Evolutionary conservation across 2,329 filamentous ascomycete species (phyloP).

Genomic region (Botrytis tulipae): DNA sequence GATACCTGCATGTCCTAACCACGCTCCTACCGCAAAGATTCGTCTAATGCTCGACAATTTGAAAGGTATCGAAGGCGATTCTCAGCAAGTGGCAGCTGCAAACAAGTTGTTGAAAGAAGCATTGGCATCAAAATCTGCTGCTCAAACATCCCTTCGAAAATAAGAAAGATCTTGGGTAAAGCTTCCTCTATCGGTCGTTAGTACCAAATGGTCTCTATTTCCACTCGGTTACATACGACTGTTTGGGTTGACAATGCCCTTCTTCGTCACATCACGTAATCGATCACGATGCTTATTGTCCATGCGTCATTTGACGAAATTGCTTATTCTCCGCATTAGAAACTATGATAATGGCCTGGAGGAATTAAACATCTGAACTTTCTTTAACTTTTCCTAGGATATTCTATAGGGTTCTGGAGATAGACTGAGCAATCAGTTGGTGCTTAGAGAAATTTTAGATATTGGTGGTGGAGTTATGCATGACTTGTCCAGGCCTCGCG

Average conservation of each 20-base stretch:
- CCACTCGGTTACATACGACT: background rate
- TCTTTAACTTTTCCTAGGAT: background rate
- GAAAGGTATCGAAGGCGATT: background rate
- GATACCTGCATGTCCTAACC: background rate
- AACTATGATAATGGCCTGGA: background rate
- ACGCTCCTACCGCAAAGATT: background rate
- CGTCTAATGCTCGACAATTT: slow-evolving; percentile 13
- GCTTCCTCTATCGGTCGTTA: background rate
- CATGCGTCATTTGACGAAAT: background rate
- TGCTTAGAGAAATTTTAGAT: background rate
- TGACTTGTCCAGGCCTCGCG: background rate
- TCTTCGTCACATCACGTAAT: background rate
- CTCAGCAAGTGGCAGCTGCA: background rate
- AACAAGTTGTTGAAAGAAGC: background rate
- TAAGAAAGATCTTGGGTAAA: background rate
- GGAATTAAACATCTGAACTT: background rate
- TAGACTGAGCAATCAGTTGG: slow-evolving; percentile 5
- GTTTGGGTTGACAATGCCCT: background rate
- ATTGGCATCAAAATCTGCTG: background rate
- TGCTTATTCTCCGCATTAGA: too few relatives aligned
- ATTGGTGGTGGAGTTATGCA: background rate
- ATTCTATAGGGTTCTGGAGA: background rate
- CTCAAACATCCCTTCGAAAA: background rate
- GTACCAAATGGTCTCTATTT: background rate
- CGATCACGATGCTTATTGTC: background rate